These are phyloP conservation scores for Aphanomyces invadans DNA, from an alignment of 352 stramenopile species.

Conservation along the genomic window DNA sequence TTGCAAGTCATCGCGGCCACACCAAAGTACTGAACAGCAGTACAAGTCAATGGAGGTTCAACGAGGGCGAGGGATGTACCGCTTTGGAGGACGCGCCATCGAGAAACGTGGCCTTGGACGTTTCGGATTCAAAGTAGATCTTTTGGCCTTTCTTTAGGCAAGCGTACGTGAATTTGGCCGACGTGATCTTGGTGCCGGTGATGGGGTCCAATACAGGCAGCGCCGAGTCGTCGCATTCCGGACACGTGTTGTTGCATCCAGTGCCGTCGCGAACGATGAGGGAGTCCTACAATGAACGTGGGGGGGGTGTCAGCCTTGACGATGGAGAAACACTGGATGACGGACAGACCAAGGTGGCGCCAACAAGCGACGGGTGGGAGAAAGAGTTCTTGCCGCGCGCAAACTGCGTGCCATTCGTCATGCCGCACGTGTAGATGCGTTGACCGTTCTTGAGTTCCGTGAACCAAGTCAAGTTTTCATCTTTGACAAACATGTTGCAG, in stretches of 20 bases:
- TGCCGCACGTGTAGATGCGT: slow-evolving; percentile 69
- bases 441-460: slow-evolving; percentile 50
- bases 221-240: slow-evolving; percentile 34
- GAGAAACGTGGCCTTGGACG: slow-evolving; percentile 58
- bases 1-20: slow-evolving; percentile 53
- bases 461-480: slow-evolving; percentile 23
- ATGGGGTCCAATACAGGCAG: slow-evolving; percentile 52
- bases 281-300: slow-evolving; percentile 1
- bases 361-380: slow-evolving; percentile 66
- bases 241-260: slow-evolving; percentile 35
- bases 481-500: slow-evolving; percentile 23
- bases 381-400: slow-evolving; percentile 42
- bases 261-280: slow-evolving; percentile 28
- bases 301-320: no score
- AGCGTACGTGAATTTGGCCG: slow-evolving; percentile 57
- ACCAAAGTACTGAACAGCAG: slow-evolving; percentile 10
- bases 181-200: slow-evolving; percentile 44
- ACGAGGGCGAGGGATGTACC: slow-evolving; percentile 25
- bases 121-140: slow-evolving; percentile 75
- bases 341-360: slow-evolving; percentile 76
- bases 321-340: no score
- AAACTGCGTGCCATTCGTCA: slow-evolving; percentile 29
- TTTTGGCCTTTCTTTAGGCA: slow-evolving; percentile 75
- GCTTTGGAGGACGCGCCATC: slow-evolving; percentile 42
- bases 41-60: slow-evolving; percentile 26